Conservation (phyloP, 371 early-diverging fungal species). For the Mucor mucedo region DNA sequence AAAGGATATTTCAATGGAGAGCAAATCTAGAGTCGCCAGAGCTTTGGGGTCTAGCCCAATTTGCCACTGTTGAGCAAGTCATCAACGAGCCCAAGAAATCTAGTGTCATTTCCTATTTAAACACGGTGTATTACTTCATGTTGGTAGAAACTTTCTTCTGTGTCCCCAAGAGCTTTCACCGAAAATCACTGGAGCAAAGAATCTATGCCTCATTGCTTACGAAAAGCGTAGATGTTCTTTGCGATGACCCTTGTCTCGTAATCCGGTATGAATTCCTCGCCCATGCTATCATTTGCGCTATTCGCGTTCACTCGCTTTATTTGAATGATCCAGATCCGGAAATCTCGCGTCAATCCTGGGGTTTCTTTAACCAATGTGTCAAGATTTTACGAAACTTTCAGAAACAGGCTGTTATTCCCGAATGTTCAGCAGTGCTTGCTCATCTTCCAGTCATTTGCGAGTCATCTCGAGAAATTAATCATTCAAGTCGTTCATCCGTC, state of each 20-base stretch:
- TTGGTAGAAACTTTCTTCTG: constrained; percentile 14
- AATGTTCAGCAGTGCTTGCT: constrained; percentile 18
- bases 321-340: constrained; percentile 6
- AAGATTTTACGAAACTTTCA: constrained; percentile 8
- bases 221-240: constrained; percentile 4
- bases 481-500: not conserved
- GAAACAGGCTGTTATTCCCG: constrained; percentile 16
- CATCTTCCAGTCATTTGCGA: constrained; percentile 14
- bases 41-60: not conserved
- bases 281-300: constrained; percentile 15
- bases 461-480: not conserved
- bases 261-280: constrained; percentile 19
- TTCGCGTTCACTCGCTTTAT: constrained; percentile 13
- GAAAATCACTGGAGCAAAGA: constrained; percentile 5
- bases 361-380: constrained; percentile 9
- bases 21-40: constrained; percentile 2
- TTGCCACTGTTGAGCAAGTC: constrained; percentile 5
- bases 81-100: constrained; percentile 1
- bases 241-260: constrained; percentile 7
- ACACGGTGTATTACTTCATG: constrained; percentile 11
- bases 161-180: constrained; percentile 6
- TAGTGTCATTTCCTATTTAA: not conserved
- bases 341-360: constrained; percentile 14
- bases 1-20: constrained; percentile 18
- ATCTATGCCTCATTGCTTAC: constrained; percentile 16